Conservation (phyloP, 1,284 basidiomycete genomes). For the Tylopilus sp. region DNA sequence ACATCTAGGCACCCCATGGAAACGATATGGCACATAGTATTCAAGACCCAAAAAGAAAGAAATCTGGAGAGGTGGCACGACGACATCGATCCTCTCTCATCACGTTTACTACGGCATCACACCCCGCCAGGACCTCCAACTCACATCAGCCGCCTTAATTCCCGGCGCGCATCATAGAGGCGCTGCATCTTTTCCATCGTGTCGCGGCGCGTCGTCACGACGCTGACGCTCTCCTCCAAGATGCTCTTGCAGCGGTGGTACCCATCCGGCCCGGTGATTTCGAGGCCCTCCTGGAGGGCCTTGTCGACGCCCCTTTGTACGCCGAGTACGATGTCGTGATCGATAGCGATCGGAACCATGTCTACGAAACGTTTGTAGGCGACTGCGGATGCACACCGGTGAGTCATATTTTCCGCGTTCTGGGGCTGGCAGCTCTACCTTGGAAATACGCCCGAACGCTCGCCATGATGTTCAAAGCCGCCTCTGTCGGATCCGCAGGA, state of each 20-base stretch:
- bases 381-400: slow-evolving; percentile 38
- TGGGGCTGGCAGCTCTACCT: slow-evolving; percentile 37
- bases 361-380: slow-evolving; percentile 68
- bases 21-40: too few relatives aligned
- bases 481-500: slow-evolving; percentile 50
- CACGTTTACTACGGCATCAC: too few relatives aligned
- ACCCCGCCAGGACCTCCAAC: too few relatives aligned
- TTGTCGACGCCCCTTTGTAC: slow-evolving; percentile 42
- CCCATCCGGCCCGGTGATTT: slow-evolving; percentile 34
- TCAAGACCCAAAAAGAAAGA: too few relatives aligned
- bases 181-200: slow-evolving; percentile 51
- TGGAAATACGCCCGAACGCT: slow-evolving; percentile 72
- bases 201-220: slow-evolving; percentile 48
- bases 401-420: background rate
- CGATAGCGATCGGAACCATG: slow-evolving; percentile 59
- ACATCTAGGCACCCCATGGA: too few relatives aligned
- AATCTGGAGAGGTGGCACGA: background rate
- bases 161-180: slow-evolving; percentile 47
- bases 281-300: slow-evolving; percentile 43
- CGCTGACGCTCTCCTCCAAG: slow-evolving; percentile 49
- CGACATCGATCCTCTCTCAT: background rate
- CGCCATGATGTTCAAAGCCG: slow-evolving; percentile 63
- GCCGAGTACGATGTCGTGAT: slow-evolving; percentile 53
- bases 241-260: slow-evolving; percentile 43
- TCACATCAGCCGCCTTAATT: slow-evolving; percentile 36